Evolutionary conservation across 1,284 basidiomycete species (phyloP), one percentile per base, ranked within the genome.

Genomic region (Erythrobasidium hasegawianum): DNA sequence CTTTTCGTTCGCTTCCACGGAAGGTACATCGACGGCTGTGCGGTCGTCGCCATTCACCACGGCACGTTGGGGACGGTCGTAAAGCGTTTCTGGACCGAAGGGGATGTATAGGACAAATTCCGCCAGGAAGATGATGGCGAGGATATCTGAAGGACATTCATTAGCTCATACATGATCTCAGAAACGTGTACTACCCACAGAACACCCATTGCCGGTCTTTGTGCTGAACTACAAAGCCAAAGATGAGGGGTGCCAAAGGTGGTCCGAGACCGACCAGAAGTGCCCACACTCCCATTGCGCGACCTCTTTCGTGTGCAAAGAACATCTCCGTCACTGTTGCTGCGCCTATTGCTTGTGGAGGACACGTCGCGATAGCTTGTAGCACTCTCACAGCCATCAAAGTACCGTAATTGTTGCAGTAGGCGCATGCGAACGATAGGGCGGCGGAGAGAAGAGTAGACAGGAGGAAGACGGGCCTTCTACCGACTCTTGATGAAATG

Each of bases 221-320:
- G 33, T 70, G 26, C 27, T 59, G 65, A 1, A 66, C 56, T 16
- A 69, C 59, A 2, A 57, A 52, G 16, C 62, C 62, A 20, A 59
- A 27, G 50, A 65, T 24, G 27, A 69, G 29, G 10, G 62, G 57
- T 2, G n/a, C 16, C 33, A 33, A 16, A 2, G 45, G 47, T 1
- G 59, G 43, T n/a, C 68, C 65, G 1, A 68, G 49, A 2, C 60
- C 43, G 20, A 54, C 60, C 2, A 71, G 16, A 0, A 69, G 47
- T 2, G 70, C 69, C 70, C 70, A 71, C 4, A 71, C 29, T n/a
- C 70, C 68, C 26, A 61, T 38, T 24, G 59, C 57, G 2, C 26
- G 39, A n/a, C 68, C 68, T 22, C 60, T 61, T 58, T 71, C 68
- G 59, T 69, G 68, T 13, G 27, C 45, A 61, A 71, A 71, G 59